Evolutionary conservation across 495 filamentous ascomycete species (phyloP).

Genomic region (Neurospora hispaniola): DNA sequence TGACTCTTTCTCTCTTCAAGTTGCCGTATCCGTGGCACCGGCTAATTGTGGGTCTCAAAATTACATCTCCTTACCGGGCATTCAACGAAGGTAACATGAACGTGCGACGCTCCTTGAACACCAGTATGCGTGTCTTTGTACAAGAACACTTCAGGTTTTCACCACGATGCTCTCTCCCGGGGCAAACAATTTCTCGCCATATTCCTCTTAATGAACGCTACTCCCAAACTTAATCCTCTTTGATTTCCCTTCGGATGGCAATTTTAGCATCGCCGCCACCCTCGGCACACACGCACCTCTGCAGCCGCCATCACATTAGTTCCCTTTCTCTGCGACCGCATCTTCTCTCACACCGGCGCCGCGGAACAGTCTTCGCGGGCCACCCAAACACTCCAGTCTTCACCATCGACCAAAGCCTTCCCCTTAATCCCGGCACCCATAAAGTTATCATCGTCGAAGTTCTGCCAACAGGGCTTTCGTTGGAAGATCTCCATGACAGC

Average conservation of each 20-base stretch:
- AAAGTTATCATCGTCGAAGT: neutral
- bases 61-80: neutral
- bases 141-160: neutral
- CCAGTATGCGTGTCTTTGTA: neutral
- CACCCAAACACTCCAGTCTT: neutral
- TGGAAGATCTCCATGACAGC: neutral
- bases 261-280: neutral
- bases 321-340: neutral
- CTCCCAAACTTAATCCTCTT: neutral
- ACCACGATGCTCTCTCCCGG: neutral
- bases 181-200: neutral
- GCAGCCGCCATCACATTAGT: neutral
- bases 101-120: neutral
- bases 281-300: neutral
- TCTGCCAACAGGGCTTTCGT: neutral
- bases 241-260: neutral
- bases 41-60: neutral
- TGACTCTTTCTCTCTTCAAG: neutral
- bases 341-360: neutral
- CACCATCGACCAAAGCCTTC: neutral
- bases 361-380: neutral
- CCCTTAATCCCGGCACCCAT: neutral
- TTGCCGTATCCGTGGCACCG: neutral
- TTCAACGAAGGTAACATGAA: neutral
- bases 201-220: neutral